Evolutionary conservation across 2,329 filamentous ascomycete species (phyloP).

Genomic region (Fusarium irregulare): DNA sequence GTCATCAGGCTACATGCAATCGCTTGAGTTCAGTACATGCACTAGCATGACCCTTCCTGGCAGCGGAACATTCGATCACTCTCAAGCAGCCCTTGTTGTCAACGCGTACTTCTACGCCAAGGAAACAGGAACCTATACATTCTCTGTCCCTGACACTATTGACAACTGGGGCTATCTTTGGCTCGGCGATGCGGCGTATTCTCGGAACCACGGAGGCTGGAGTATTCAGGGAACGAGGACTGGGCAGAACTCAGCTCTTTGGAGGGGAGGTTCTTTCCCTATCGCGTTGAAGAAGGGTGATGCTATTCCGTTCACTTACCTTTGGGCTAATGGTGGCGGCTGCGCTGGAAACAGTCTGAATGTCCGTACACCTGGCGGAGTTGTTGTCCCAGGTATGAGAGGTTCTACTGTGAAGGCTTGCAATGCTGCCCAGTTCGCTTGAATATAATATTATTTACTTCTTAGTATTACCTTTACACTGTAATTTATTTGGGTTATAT

Average conservation of each 20-base stretch:
- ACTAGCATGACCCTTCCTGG: no score
- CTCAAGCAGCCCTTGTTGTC: background rate
- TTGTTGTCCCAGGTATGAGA: background rate
- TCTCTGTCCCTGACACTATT: background rate
- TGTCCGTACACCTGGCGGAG: background rate
- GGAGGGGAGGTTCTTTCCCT: background rate
- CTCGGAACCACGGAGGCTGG: background rate
- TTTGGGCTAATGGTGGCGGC: constrained; percentile 1
- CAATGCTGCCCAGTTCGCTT: background rate
- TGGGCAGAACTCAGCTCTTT: rapidly evolving
- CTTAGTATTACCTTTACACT: no score
- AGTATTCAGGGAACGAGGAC: background rate
- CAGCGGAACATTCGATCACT: no score
- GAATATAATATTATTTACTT: no score
- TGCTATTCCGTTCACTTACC: background rate
- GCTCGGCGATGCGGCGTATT: background rate
- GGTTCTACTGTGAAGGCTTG: constrained; percentile 1
- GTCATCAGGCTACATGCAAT: background rate
- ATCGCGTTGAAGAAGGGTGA: background rate
- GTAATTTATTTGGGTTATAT: no score
- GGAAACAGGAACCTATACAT: background rate
- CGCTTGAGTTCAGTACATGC: background rate
- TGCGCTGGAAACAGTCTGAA: background rate
- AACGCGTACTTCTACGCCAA: background rate
- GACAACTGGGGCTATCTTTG: background rate